Conservation (phyloP, 805 yeast genomes). For the Isabelozyma heimii region DNA sequence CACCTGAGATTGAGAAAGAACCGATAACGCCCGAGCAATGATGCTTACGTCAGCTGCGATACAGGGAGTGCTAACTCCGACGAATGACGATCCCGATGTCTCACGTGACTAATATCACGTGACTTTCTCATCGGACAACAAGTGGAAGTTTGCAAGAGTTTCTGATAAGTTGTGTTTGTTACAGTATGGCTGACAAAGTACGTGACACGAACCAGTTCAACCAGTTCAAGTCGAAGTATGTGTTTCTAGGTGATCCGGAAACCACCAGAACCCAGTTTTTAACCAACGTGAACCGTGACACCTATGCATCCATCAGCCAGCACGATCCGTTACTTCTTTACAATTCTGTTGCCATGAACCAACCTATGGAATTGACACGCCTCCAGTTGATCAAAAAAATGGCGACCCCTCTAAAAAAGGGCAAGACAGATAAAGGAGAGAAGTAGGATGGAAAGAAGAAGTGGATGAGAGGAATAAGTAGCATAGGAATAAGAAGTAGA, state of each 20-base stretch:
- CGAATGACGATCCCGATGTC: not conserved
- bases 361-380: slow-evolving; percentile 28
- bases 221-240: slow-evolving; percentile 47
- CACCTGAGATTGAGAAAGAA: not conserved
- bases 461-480: no score
- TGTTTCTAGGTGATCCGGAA: slow-evolving; percentile 75
- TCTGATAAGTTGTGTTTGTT: not conserved
- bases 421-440: not conserved
- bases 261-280: slow-evolving; percentile 71
- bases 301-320: slow-evolving; percentile 59
- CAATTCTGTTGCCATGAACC: slow-evolving; percentile 50
- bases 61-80: not conserved
- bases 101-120: not conserved
- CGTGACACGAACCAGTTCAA: slow-evolving; percentile 34
- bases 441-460: no score
- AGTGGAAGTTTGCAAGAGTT: not conserved
- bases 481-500: no score
- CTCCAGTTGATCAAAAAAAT: slow-evolving; percentile 33
- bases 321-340: slow-evolving; percentile 56
- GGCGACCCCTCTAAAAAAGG: slow-evolving; percentile 18
- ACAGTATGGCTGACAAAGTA: slow-evolving; percentile 40
- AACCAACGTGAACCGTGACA: slow-evolving; percentile 63
- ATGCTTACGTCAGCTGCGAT: not conserved
- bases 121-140: not conserved
- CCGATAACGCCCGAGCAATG: not conserved